Evolutionary conservation across 495 filamentous ascomycete species (phyloP), one percentile per base, ranked within the genome.

Genomic region (Talaromyces adpressus): DNA sequence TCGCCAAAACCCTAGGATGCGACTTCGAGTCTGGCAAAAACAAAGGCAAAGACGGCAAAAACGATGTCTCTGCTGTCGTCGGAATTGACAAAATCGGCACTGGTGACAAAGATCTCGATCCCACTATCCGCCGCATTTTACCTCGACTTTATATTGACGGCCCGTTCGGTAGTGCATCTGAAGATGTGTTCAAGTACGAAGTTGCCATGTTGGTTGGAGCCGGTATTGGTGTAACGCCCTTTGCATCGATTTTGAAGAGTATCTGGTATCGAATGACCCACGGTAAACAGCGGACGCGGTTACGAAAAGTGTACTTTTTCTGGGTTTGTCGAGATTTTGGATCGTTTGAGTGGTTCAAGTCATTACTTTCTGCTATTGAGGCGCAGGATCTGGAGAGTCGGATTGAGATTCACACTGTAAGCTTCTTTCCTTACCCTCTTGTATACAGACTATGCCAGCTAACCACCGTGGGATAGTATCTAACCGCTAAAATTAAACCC

Each of bases 221-320:
- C 3, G 91, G 91, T 76, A 95, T 95, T 68, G 91, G 91, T 69
- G 91, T 94, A 52, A 95, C 91, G 16, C 91, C 91, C 3, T 95
- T 91, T 89, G 91, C 91, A 7, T 82, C 87, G 18, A 94, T 94
- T 65, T 80, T 92, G 68, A 92, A 92, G 78, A 90, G 87, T 62
- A 90, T 92, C 73, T 92, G 89, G 89, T 92, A 91, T 72, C 82
- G 88, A n/a, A 89, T 89, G 83, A 91, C 90, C 79, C 90, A 87
- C 73, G 87, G 88, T 12, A 84, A 89, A 72, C 84, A 89, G 74
- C 86, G 85, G 74, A 91, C 87, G 18, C 78, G 86, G 32, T 79
- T 92, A 32, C 79, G 87, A 62, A 92, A 91, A 72, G 88, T 92
- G 34, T 92, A 91, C 77, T 91, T 92, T 76, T 91, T 91, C 80